Evolutionary conservation across 768 basidiomycete species (phyloP).

Genomic region (Stropharia rugosoannulata): DNA sequence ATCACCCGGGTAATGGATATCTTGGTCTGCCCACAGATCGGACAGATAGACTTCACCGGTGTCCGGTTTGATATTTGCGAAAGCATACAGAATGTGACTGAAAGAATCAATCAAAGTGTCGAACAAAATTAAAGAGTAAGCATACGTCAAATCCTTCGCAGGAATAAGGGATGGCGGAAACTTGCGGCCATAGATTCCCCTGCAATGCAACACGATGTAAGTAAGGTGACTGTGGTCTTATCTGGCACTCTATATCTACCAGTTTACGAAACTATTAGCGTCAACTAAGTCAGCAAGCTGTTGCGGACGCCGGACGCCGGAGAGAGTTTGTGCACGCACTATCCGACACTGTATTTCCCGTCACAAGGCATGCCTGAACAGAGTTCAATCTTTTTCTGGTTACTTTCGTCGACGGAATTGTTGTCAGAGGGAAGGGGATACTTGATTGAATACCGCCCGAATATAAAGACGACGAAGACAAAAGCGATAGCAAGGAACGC

Average conservation of each 20-base stretch:
- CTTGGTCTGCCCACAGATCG: slow-evolving; percentile 93
- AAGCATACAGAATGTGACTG: slow-evolving; percentile 90
- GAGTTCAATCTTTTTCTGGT: slow-evolving; percentile 11
- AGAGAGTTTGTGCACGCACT: slow-evolving; percentile 46
- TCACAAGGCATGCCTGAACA: slow-evolving; percentile 32
- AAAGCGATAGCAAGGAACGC: slow-evolving; percentile 35
- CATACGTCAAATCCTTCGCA: slow-evolving; percentile 80
- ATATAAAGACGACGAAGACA: slow-evolving; percentile 40
- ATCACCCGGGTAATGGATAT: slow-evolving; percentile 95
- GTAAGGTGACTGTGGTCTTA: not conserved
- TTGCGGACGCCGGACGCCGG: not conserved
- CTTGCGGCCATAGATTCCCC: slow-evolving; percentile 96
- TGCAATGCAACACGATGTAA: slow-evolving; percentile 19
- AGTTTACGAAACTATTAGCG: slow-evolving; percentile 68
- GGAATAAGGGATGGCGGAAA: slow-evolving; percentile 88
- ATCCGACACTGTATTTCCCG: slow-evolving; percentile 79
- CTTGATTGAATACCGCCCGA: slow-evolving; percentile 37
- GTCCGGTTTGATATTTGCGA: slow-evolving; percentile 83
- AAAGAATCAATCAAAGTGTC: slow-evolving; percentile 4
- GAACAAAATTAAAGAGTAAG: slow-evolving; percentile 11
- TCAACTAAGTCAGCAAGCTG: slow-evolving; percentile 9
- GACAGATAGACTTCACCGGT: slow-evolving; percentile 87
- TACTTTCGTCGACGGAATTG: slow-evolving; percentile 4
- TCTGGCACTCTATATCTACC: slow-evolving; percentile 42
- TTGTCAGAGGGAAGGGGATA: slow-evolving; percentile 3